A percentile compares a stretch with the other conserved stretches of the same genome.
These are phyloP conservation scores for Fusarium sp. DNA, from an alignment of 2,329 filamentous ascomycete genomes.

Conservation along the genomic window DNA sequence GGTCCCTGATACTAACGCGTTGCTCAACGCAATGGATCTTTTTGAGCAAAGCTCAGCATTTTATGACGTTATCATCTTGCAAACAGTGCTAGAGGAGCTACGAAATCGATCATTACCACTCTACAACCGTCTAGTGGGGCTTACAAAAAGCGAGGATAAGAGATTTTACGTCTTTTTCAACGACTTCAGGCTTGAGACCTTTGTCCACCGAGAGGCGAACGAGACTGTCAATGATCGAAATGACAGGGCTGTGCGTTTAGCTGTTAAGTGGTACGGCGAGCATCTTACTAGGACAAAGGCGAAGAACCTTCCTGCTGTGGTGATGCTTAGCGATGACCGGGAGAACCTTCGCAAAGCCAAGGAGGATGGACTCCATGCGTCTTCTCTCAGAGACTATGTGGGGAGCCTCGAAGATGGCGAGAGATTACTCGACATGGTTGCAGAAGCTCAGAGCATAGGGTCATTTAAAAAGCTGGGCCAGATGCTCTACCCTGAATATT, in stretches of 20 bases:
- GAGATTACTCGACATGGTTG: slow-evolving; percentile 92
- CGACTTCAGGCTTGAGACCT: slow-evolving; percentile 93
- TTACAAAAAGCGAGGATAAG: slow-evolving; percentile 97
- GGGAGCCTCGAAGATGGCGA: slow-evolving; percentile 84
- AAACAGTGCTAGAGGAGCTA: slow-evolving; percentile 96
- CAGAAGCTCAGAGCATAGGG: slow-evolving; percentile 77
- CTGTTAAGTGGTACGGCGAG: slow-evolving; percentile 89
- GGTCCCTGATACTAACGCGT: slow-evolving; percentile 94
- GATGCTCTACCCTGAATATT: slow-evolving; percentile 90
- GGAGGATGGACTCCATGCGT: slow-evolving; percentile 77
- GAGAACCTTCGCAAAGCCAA: slow-evolving; percentile 88
- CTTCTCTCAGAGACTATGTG: slow-evolving; percentile 83
- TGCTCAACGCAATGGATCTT: slow-evolving; percentile 95
- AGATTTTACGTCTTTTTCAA: slow-evolving; percentile 99
- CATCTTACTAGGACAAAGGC: slow-evolving; percentile 78
- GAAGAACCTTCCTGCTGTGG: slow-evolving; percentile 76
- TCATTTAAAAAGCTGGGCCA: slow-evolving; percentile 72
- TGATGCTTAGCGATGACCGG: slow-evolving; percentile 94
- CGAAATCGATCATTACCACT: slow-evolving; percentile 93
- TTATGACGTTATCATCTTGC: slow-evolving; percentile 95
- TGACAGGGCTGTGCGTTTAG: slow-evolving; percentile 87
- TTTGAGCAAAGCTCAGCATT: slow-evolving; percentile 94
- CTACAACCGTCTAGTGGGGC: slow-evolving; percentile 90
- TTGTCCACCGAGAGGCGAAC: slow-evolving; percentile 77
- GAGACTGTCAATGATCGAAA: slow-evolving; percentile 98